Evolutionary conservation across 192 early-diverging fungal genomes (phyloP), one percentile per base, ranked within the genome.

Genomic region (Entomortierella chlamydospora): DNA sequence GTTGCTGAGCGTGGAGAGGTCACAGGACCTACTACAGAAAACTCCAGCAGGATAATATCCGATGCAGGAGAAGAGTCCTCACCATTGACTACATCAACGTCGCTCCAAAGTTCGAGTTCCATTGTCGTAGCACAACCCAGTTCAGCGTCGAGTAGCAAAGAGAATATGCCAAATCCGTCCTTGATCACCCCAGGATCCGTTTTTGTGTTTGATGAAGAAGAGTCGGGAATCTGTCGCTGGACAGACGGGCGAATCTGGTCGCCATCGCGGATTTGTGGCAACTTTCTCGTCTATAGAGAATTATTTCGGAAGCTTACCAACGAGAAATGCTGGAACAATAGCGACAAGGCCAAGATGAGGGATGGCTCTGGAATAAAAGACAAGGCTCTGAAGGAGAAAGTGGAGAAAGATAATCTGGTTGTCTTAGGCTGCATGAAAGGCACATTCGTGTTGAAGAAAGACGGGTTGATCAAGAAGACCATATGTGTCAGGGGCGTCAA

Each of bases 241-340:
- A 83, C 83, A 0, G 83, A 83, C 43, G 83, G 83, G 13, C 67
- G 61, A 25, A 67, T 64, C 51, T 83, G 83, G 83, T 81, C 83
- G 0, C 83, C 83, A 3, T 81, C 77, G 12, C 61, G 78, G 11
- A 80, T 83, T 20, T 58, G 51, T 23, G 83, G 78, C 2, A 80
- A 83, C 17, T 83, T 81, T 30, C 59, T 83, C 13, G 68, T 83
- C 29, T 83, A 83, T 64, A 56, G 67, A 23, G 83, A 83, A 34
- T 47, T 83, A 13, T 70, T 62, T 11, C 67, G 64, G 0, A 70
- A 80, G 15, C 26, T 83, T 3, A 69, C 51, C 25, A 23, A 63
- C 23, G 57, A 81, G n/a, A 81, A 72, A 47, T 68, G 64, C 28
- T 49, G 33, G 4, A 70, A 63, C 20, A 26, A 69, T 4, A 12